Percentiles rank a stretch among this genome's conserved stretches.
Evolutionary conservation across 208 protist genomes (phyloP).

Genomic region (Wallacemonas sp.): DNA sequence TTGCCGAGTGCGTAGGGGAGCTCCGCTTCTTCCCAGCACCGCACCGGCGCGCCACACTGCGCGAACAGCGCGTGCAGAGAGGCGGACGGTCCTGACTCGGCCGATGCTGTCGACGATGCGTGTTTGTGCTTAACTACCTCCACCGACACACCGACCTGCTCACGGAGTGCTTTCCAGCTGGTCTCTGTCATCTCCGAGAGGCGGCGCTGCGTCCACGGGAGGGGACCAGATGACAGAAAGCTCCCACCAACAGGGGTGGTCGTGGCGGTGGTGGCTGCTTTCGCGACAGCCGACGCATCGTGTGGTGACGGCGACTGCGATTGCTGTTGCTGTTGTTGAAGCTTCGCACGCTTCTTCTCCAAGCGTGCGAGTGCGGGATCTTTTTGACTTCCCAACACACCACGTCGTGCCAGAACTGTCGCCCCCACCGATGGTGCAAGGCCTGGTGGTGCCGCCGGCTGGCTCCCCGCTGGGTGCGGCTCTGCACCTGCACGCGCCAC

Average conservation of each 20-base stretch:
- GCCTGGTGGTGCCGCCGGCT: too few relatives aligned
- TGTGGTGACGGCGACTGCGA: background rate
- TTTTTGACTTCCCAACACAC: conserved; percentile 37
- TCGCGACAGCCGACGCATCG: background rate
- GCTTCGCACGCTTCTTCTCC: conserved; percentile 31
- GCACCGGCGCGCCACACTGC: conserved; percentile 35
- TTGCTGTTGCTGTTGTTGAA: conserved; percentile 21
- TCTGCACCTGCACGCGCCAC: background rate
- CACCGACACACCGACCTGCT: conserved; percentile 71
- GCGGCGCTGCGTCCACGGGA: conserved; percentile 59
- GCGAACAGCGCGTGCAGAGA: conserved; percentile 16
- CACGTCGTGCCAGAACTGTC: conserved; percentile 50
- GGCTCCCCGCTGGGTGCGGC: too few relatives aligned
- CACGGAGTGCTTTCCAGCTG: conserved; percentile 74
- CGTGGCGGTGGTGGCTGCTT: background rate
- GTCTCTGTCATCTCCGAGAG: conserved; percentile 56
- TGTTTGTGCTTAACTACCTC: conserved; percentile 34
- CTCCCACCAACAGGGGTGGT: background rate
- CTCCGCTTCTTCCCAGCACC: conserved; percentile 82
- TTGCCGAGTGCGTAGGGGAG: conserved; percentile 65
- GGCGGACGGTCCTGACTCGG: conserved; percentile 6
- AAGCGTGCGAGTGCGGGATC: conserved; percentile 65
- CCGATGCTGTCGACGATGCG: background rate
- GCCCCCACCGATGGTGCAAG: conserved; percentile 19
- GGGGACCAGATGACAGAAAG: conserved; percentile 1